Evolutionary conservation across 345 rosid species (phyloP).

Genomic region (rapeseed (Brassica napus)): DNA sequence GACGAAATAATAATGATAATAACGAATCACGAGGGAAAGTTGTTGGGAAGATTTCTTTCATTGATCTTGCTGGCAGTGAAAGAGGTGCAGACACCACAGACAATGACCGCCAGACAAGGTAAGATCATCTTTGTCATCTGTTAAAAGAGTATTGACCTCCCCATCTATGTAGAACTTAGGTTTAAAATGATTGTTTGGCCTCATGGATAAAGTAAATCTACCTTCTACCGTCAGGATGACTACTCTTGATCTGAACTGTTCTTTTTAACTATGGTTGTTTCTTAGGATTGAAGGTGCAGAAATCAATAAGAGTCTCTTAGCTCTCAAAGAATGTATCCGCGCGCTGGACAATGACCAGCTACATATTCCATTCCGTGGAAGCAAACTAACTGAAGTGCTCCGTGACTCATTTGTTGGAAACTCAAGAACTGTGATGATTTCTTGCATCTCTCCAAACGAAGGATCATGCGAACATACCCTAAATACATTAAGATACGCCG

Average conservation of each 20-base stretch:
- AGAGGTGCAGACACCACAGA: constrained; percentile 99
- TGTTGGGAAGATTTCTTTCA: constrained; percentile 95
- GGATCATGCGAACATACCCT: constrained; percentile 96
- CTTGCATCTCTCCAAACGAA: constrained; percentile 95
- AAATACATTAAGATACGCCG: constrained; percentile 95
- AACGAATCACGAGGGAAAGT: constrained; percentile 81
- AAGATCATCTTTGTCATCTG: constrained; percentile 16
- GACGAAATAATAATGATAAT: constrained; percentile 72
- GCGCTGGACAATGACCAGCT: constrained; percentile 95
- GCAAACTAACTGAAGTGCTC: constrained; percentile 96
- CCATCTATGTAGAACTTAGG: not conserved
- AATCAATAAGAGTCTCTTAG: constrained; percentile 93
- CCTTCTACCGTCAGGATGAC: not conserved
- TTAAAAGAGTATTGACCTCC: not conserved
- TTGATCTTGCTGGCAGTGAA: constrained; percentile 99
- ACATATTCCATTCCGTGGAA: constrained; percentile 94
- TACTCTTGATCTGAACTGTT: constrained; percentile 11
- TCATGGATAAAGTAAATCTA: not conserved
- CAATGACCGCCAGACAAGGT: constrained; percentile 98
- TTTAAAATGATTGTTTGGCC: not conserved
- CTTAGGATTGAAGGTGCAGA: constrained; percentile 92
- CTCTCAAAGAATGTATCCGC: constrained; percentile 97
- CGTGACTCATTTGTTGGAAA: constrained; percentile 97
- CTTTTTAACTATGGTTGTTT: not conserved
- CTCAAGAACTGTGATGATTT: constrained; percentile 93